Evolutionary conservation across 352 stramenopile genomes (phyloP).

Genomic region (Phytopythium boreale): DNA sequence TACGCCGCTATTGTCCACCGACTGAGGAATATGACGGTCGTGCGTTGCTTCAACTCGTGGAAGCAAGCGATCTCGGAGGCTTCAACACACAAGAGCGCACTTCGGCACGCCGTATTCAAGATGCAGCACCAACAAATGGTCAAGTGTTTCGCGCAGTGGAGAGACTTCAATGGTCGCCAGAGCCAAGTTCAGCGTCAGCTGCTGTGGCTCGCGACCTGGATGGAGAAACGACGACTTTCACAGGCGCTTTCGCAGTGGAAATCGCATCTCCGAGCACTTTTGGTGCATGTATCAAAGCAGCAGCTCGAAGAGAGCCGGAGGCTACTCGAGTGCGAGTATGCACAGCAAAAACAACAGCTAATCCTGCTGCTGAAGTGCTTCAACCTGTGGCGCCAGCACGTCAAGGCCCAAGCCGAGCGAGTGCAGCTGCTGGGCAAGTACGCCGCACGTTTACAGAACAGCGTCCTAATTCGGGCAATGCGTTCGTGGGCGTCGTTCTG

Average conservation of each 20-base stretch:
- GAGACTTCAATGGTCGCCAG: slow-evolving; percentile 8
- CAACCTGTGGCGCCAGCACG: slow-evolving; percentile 16
- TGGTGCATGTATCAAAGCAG: background rate
- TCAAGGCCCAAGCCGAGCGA: slow-evolving; percentile 4
- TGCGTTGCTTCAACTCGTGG: slow-evolving; percentile 58
- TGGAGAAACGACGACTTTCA: background rate
- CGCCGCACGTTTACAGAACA: slow-evolving; percentile 21
- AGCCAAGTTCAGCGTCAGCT: background rate
- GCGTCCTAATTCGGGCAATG: slow-evolving; percentile 13
- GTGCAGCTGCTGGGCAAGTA: slow-evolving; percentile 15
- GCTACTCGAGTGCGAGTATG: slow-evolving; percentile 15
- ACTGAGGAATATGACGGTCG: slow-evolving; percentile 32
- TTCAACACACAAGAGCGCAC: slow-evolving; percentile 20
- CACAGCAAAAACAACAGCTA: slow-evolving; percentile 19
- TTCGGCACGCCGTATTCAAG: slow-evolving; percentile 24
- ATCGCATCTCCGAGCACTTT: background rate
- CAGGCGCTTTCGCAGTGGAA: background rate
- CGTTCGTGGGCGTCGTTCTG: slow-evolving; percentile 22
- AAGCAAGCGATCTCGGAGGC: slow-evolving; percentile 13
- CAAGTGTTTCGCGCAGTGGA: slow-evolving; percentile 33
- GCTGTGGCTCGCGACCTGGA: background rate
- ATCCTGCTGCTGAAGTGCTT: slow-evolving; percentile 22
- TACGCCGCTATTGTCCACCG: slow-evolving; percentile 15
- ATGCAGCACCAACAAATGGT: slow-evolving; percentile 31
- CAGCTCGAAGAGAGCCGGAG: background rate